Conservation (phyloP, 495 filamentous ascomycete genomes). For the Aspergillus biplanus region DNA sequence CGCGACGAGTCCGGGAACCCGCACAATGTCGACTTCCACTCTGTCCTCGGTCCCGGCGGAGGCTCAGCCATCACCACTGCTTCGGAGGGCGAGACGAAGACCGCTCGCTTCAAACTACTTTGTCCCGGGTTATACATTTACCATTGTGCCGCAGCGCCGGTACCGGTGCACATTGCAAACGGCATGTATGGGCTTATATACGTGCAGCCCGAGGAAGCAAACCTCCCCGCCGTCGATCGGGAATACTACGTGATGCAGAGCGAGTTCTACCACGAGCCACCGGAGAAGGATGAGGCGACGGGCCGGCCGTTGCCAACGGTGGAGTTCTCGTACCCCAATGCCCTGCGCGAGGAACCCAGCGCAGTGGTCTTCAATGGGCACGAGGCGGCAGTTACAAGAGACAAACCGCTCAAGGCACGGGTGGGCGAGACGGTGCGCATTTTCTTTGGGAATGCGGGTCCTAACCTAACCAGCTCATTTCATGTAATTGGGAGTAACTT, state of each 20-base stretch:
- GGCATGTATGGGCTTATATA: conserved; percentile 30
- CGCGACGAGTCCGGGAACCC: conserved; percentile 24
- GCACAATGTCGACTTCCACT: conserved; percentile 28
- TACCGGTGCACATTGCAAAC: conserved; percentile 29
- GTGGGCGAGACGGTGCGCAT: conserved; percentile 23
- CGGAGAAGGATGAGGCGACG: conserved; percentile 22
- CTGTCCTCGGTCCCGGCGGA: conserved; percentile 25
- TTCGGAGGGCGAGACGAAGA: conserved; percentile 26
- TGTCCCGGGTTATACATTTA: conserved; percentile 25
- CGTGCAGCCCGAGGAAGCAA: conserved; percentile 18
- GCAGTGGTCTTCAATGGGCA: conserved; percentile 27
- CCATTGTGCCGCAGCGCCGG: conserved; percentile 28
- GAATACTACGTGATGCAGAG: conserved; percentile 35
- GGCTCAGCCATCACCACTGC: conserved; percentile 25
- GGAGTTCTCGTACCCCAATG: conserved; percentile 29
- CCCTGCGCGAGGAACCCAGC: conserved; percentile 24
- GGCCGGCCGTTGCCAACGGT: conserved; percentile 12
- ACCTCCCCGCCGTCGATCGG: conserved; percentile 24
- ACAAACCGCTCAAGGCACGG: conserved; percentile 22
- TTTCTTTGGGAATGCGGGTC: conserved; percentile 26
- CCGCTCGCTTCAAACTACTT: conserved; percentile 20
- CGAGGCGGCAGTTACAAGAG: conserved; percentile 21
- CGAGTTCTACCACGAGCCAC: conserved; percentile 32
- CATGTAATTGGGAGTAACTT: conserved; percentile 30
- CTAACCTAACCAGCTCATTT: conserved; percentile 29